Conservation (phyloP, 2,329 filamentous ascomycete genomes). For the Leptographium procerum region DNA sequence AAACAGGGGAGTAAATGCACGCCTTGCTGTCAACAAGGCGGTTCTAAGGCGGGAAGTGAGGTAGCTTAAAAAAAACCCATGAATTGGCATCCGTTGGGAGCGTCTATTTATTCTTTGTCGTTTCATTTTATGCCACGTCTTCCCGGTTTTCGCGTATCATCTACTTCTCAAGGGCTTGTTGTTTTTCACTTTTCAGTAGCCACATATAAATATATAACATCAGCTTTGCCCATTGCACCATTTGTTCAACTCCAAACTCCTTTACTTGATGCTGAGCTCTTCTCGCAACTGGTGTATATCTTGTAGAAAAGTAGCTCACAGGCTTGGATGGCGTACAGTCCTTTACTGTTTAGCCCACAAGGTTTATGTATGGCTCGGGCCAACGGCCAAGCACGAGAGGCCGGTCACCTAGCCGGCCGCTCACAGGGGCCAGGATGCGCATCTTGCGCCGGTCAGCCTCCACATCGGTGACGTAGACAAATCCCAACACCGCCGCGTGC, state of each 20-base stretch:
- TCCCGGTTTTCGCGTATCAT: neutral
- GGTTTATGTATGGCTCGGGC: conserved; percentile 73
- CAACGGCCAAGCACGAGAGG: conserved; percentile 77
- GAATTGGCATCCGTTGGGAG: neutral
- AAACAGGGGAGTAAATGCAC: neutral
- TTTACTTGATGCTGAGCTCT: too few relatives aligned
- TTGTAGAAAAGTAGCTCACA: too few relatives aligned
- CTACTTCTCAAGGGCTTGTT: neutral
- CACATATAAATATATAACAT: neutral
- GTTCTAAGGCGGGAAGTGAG: neutral
- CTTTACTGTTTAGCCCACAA: conserved; percentile 45
- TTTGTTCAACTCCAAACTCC: neutral
- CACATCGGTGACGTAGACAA: conserved; percentile 84
- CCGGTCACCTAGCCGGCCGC: conserved; percentile 65
- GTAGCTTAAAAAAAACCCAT: neutral
- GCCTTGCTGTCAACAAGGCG: neutral
- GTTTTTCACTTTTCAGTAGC: neutral
- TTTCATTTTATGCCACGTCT: neutral
- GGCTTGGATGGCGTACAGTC: too few relatives aligned
- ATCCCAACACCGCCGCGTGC: conserved; percentile 78
- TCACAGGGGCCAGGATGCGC: conserved; percentile 72
- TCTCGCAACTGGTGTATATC: too few relatives aligned
- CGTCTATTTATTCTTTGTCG: neutral
- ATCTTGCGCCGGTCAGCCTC: conserved; percentile 75
- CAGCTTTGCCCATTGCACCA: neutral